Conservation (phyloP, 2,329 filamentous ascomycete species). For the Zopfia rhizophila region DNA sequence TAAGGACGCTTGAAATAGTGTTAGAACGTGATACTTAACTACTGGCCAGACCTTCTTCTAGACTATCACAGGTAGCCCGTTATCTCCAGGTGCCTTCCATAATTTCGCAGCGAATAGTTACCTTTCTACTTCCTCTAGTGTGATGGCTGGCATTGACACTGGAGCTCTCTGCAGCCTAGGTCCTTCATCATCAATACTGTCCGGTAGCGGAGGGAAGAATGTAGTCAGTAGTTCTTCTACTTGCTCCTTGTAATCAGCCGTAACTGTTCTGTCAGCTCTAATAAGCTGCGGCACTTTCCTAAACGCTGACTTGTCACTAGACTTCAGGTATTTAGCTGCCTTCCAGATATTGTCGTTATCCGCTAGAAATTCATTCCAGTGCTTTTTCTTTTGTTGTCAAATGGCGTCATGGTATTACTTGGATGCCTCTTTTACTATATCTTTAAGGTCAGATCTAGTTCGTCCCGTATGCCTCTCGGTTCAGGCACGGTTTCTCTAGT, state of each 20-base stretch:
- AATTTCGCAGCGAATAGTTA: constrained; percentile 16
- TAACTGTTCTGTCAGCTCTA: constrained; percentile 17
- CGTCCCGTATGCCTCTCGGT: constrained; percentile 9
- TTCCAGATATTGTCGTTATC: constrained; percentile 21
- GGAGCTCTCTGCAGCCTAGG: constrained; percentile 14
- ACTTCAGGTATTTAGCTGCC: constrained; percentile 19
- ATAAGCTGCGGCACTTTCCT: constrained; percentile 17
- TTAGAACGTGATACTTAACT: constrained; percentile 24
- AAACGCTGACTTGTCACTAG: constrained; percentile 19
- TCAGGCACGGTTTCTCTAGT: constrained; percentile 25
- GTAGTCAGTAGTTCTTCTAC: constrained; percentile 14
- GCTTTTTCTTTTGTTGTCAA: constrained; percentile 22
- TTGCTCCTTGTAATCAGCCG: constrained; percentile 11
- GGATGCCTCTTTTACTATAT: constrained; percentile 13
- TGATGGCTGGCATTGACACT: constrained; percentile 15
- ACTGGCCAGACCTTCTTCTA: constrained; percentile 25
- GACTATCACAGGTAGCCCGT: constrained; percentile 17
- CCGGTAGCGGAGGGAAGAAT: constrained; percentile 19
- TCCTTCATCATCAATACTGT: constrained; percentile 15
- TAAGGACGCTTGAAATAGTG: constrained; percentile 22
- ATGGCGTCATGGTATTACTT: constrained; percentile 21
- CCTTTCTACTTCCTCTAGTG: constrained; percentile 16
- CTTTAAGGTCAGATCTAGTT: constrained; percentile 14
- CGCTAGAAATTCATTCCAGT: constrained; percentile 19
- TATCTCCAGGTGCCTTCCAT: constrained; percentile 21